A percentile compares a stretch with the other conserved stretches of the same genome.
Evolutionary conservation across 768 basidiomycete species (phyloP).

Genomic region (Russula olivacea): DNA sequence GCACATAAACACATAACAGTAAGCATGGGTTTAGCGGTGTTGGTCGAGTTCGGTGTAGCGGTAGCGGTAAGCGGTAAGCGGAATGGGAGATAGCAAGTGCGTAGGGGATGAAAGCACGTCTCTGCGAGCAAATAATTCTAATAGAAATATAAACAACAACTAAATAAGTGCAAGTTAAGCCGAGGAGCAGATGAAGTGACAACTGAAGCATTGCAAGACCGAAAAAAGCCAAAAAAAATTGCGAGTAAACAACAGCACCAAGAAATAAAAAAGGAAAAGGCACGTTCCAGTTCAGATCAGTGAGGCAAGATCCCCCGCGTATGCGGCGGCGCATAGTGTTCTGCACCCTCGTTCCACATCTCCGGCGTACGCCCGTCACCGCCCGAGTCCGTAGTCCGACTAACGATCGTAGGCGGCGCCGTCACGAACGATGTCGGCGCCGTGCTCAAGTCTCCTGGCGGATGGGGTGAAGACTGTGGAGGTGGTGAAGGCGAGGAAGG

Average conservation of each 20-base stretch:
- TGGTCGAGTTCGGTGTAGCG: not conserved
- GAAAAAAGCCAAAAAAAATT: no score
- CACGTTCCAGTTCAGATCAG: not conserved
- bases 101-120: no score
- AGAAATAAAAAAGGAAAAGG: no score
- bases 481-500: not conserved
- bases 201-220: no score
- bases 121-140: no score
- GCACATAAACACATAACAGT: no score
- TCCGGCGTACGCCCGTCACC: not conserved
- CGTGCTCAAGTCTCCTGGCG: not conserved
- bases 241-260: no score
- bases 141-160: no score
- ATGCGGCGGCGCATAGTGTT: not conserved
- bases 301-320: not conserved
- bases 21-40: no score
- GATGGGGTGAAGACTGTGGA: not conserved
- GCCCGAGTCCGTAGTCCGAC: not conserved
- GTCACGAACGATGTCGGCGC: not conserved
- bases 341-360: not conserved
- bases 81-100: no score
- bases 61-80: constrained; percentile 32
- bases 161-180: no score
- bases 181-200: no score
- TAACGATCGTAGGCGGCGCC: not conserved